phyloP scores from a whole-genome alignment of 2,329 filamentous ascomycete genomes.

The Curvularia lunata region DNA sequence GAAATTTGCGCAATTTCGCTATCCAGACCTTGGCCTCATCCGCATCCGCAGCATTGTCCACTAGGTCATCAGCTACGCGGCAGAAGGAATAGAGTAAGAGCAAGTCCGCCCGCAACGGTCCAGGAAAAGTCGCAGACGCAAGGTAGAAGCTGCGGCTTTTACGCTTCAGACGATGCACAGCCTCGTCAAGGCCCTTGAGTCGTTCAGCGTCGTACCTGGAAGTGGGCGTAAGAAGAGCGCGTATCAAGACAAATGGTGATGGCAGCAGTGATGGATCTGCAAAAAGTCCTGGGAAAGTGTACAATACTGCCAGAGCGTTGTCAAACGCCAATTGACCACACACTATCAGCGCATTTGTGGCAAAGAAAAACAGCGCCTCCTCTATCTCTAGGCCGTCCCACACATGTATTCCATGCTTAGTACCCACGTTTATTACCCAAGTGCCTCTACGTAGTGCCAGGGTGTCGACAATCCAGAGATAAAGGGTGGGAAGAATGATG shows the following conservation, averaged over 20 bases:
- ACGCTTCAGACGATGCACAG: slow-evolving; percentile 61
- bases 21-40: slow-evolving; percentile 65
- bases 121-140: slow-evolving; percentile 72
- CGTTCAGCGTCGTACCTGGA: slow-evolving; percentile 63
- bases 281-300: slow-evolving; percentile 67
- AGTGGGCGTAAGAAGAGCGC: slow-evolving; percentile 58
- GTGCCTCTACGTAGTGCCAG: slow-evolving; percentile 70
- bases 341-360: slow-evolving; percentile 72
- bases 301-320: slow-evolving; percentile 69
- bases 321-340: slow-evolving; percentile 73
- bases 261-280: slow-evolving; percentile 57
- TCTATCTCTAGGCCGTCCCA: slow-evolving; percentile 74
- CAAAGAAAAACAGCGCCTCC: slow-evolving; percentile 75
- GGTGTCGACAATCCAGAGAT: slow-evolving; percentile 76
- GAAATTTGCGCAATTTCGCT: slow-evolving; percentile 62
- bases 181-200: slow-evolving; percentile 64
- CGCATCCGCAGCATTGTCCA: slow-evolving; percentile 66
- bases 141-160: slow-evolving; percentile 79
- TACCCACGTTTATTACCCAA: slow-evolving; percentile 72
- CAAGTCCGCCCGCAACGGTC: slow-evolving; percentile 70
- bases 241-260: slow-evolving; percentile 58
- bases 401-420: slow-evolving; percentile 68
- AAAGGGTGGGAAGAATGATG: slow-evolving; percentile 68
- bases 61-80: slow-evolving; percentile 73
- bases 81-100: slow-evolving; percentile 76